phyloP scores from a whole-genome alignment of 441 rosid species.

The Pelargonium myrrhifolium region DNA sequence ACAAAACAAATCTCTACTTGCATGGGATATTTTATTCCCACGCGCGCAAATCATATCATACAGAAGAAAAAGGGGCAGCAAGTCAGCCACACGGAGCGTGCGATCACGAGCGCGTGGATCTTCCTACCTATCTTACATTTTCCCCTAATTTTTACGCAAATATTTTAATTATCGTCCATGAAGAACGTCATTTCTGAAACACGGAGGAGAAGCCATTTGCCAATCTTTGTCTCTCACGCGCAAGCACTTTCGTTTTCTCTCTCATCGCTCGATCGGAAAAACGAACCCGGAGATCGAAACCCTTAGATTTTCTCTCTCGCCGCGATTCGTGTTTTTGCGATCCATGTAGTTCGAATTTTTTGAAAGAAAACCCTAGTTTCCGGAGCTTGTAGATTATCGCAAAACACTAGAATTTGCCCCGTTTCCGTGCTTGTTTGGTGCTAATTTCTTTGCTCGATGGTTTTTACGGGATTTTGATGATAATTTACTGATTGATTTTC shows the following conservation, averaged over 20 bases:
- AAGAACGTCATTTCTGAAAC: background rate
- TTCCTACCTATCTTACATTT: background rate
- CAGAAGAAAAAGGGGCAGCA: background rate
- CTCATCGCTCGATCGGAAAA: conserved; percentile 23
- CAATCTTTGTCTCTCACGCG: background rate
- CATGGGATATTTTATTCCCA: background rate
- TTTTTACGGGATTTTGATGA: conserved; percentile 13
- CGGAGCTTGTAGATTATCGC: conserved; percentile 21
- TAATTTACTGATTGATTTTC: conserved; percentile 9
- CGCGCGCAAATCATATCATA: background rate
- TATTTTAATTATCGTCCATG: background rate
- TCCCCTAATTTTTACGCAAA: too few species aligned
- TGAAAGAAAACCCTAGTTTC: conserved; percentile 34
- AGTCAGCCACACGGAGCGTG: background rate
- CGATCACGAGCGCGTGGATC: background rate
- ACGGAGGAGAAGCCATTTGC: conserved; percentile 4
- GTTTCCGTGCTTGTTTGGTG: conserved; percentile 20
- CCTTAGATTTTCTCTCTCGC: conserved; percentile 16
- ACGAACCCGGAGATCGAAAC: conserved; percentile 26
- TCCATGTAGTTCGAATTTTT: conserved; percentile 20
- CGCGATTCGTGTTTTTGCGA: conserved; percentile 10
- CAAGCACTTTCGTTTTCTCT: conserved; percentile 11
- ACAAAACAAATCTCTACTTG: background rate
- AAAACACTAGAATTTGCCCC: conserved; percentile 33
- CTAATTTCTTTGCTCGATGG: conserved; percentile 14